phyloP scores from a whole-genome alignment of 768 basidiomycete genomes.

The Kwoniella shandongensis region DNA sequence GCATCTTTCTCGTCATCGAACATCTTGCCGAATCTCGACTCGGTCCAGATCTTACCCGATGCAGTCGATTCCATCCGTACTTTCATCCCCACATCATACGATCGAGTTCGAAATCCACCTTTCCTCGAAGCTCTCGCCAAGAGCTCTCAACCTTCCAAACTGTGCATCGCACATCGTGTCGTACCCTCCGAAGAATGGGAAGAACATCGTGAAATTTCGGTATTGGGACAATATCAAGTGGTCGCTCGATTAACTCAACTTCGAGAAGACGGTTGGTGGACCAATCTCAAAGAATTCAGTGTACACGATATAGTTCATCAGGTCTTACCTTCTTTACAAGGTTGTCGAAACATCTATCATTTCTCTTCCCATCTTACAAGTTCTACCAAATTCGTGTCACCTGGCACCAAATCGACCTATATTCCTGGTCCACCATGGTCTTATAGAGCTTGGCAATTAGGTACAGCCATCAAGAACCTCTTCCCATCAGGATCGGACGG shows the following conservation, averaged over 20 bases:
- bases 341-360: conserved; percentile 23
- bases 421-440: conserved; percentile 27
- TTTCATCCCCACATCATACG: conserved; percentile 16
- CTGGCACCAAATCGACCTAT: conserved; percentile 6
- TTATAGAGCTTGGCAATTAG: conserved; percentile 33
- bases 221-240: conserved; percentile 25
- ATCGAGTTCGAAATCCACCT: conserved; percentile 16
- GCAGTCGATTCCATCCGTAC: conserved; percentile 27
- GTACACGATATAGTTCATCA: conserved; percentile 34
- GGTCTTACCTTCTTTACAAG: conserved; percentile 25
- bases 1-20: background rate
- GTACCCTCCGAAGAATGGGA: conserved; percentile 26
- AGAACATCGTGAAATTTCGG: conserved; percentile 20
- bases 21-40: conserved; percentile 11
- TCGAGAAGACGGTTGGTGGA: conserved; percentile 10
- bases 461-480: conserved; percentile 29
- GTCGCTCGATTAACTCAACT: conserved; percentile 17
- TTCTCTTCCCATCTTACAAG: conserved; percentile 24
- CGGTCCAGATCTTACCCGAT: conserved; percentile 15
- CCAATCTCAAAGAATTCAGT: conserved; percentile 9
- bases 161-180: conserved; percentile 26
- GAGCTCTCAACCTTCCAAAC: conserved; percentile 7
- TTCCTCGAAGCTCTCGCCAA: conserved; percentile 20
- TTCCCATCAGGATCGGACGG: conserved; percentile 27
- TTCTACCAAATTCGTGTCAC: background rate